Percentiles rank a stretch among this genome's conserved stretches.
These are phyloP conservation scores for Trichosporon inkin DNA, from an alignment of 1,284 basidiomycete genomes.

Conservation along the genomic window DNA sequence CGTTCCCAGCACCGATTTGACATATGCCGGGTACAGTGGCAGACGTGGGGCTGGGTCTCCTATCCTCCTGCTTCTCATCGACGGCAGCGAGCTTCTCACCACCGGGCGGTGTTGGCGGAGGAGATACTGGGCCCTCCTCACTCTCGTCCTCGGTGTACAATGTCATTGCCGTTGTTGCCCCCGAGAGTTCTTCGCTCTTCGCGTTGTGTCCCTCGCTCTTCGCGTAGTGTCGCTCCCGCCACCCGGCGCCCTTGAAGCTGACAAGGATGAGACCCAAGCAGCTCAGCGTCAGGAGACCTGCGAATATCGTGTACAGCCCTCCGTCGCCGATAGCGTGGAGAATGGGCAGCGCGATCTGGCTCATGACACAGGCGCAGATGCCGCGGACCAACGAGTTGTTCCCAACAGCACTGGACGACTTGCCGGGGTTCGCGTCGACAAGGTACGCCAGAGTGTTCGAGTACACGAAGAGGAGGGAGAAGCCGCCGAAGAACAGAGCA, in stretches of 20 bases:
- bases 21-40: not conserved
- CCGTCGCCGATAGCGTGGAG: constrained; percentile 61
- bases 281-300: constrained; percentile 57
- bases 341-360: constrained; percentile 46
- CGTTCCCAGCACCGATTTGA: too few species aligned
- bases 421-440: constrained; percentile 59
- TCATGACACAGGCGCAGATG: constrained; percentile 41
- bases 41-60: not conserved
- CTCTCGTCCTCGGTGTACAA: not conserved
- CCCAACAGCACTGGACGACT: constrained; percentile 40
- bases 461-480: constrained; percentile 60
- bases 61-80: not conserved
- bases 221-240: constrained; percentile 11
- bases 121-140: not conserved
- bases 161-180: not conserved
- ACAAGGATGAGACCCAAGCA: constrained; percentile 26
- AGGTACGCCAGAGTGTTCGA: constrained; percentile 58
- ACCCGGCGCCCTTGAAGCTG: constrained; percentile 3
- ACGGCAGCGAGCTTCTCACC: not conserved
- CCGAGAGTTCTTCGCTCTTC: not conserved
- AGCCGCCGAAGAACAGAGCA: constrained; percentile 61
- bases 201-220: constrained; percentile 4
- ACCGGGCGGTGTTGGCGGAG: not conserved
- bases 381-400: constrained; percentile 48
- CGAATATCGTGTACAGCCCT: constrained; percentile 70